Evolutionary conservation across 2,329 filamentous ascomycete genomes (phyloP), one percentile per base, ranked within the genome.

Genomic region (Scorias spongiosa): DNA sequence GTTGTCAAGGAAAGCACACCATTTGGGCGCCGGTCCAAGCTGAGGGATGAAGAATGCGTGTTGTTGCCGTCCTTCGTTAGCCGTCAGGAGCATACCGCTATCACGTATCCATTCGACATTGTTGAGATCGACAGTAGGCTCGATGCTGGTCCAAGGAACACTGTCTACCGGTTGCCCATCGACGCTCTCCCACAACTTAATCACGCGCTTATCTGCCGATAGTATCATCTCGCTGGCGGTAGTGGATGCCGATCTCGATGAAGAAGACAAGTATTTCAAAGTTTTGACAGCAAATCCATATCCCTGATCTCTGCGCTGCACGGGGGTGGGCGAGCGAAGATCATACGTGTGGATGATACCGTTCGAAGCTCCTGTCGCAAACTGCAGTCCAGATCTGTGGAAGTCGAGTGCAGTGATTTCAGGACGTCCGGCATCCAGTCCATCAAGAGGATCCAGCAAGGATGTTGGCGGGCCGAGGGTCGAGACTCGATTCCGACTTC

Each of bases 1-100:
- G 57, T 93, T 95, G 65, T 98, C 93, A 49, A 98, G 69, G 76
- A 96, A 96, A 2, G 84, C 80, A 60, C 91, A 96, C 91, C 91
- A 98, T 57, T 78, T 85, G 1, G 91, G 93, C 1, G 91, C 88
- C 0, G 89, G 86, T 1, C 91, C 91, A 17, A 96, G 75, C 57
- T 93, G 86, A 2, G 89, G 89, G 42, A 96, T 84, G 61, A 95
- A 91, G 68, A 95, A 96, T 1, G 86, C 80, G 63, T 96, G 88
- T 59, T 95, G 88, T 52, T 94, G 86, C 54, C 86, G 80, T 46
- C 91, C 93, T 67, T 98, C 91, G 58, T 98, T 98, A 34, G 93
- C 91, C 3, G 89, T 96, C 43, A 98, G 70, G 14, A 98, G 71
- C 87, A 98, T 98, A 44, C 91, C 91, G 26, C 80, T 88, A 54